Evolutionary conservation across 768 basidiomycete genomes (phyloP).

Genomic region (Lactarius sp.): DNA sequence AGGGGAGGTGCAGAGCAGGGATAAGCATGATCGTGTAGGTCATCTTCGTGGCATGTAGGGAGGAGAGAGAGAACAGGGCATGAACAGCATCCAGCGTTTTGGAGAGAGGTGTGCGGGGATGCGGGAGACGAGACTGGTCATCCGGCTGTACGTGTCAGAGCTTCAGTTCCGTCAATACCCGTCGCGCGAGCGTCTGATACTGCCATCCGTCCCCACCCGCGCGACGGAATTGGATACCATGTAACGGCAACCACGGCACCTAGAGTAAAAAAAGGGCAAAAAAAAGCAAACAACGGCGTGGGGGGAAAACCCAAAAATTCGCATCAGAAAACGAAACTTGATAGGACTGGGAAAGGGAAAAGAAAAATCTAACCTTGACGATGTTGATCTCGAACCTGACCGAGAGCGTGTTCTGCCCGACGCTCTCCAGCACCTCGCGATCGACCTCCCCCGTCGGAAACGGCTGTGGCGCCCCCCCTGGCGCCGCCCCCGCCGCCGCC

Average conservation of each 20-base stretch:
- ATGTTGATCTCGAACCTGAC: slow-evolving; percentile 97
- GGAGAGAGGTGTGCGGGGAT: not conserved
- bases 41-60: slow-evolving; percentile 1
- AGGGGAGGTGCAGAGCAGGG: not conserved
- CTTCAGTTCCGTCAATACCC: slow-evolving; percentile 84
- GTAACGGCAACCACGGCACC: slow-evolving; percentile 90
- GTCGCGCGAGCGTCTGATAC: slow-evolving; percentile 91
- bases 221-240: slow-evolving; percentile 93
- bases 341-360: not conserved
- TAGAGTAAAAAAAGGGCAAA: slow-evolving; percentile 31
- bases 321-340: slow-evolving; percentile 27
- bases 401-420: slow-evolving; percentile 72
- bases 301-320: not conserved
- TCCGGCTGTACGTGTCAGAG: slow-evolving; percentile 39
- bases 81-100: slow-evolving; percentile 5
- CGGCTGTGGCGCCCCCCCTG: slow-evolving; percentile 29
- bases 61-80: not conserved
- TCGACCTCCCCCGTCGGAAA: slow-evolving; percentile 65
- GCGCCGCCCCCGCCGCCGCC: too few species aligned
- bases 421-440: slow-evolving; percentile 62
- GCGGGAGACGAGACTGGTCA: not conserved
- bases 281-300: not conserved
- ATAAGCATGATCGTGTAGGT: not conserved
- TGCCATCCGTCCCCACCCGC: slow-evolving; percentile 92
- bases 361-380: slow-evolving; percentile 63